Base-by-base conservation (phyloP, 768 basidiomycete species). In the Mrakia frigida region DNA sequence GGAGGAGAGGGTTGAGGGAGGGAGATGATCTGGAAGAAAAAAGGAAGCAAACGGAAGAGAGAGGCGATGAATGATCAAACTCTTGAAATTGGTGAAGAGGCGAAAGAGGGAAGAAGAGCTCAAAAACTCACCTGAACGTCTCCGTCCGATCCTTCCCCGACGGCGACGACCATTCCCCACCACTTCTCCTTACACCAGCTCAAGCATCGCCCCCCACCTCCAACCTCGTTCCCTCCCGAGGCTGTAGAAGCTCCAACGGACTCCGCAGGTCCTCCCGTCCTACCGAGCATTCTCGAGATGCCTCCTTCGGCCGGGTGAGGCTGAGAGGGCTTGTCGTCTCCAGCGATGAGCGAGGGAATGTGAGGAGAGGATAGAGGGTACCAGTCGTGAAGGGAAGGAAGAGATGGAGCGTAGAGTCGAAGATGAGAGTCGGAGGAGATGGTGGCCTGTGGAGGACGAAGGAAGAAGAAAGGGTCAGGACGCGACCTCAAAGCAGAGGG, bases 151-250 rank as follows among this genome's bases (percentile, higher is more conserved):
- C 94, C 94, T 73, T 88, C 88, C 2, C 89, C 88, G 0, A 89
- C 90, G 13, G 93, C 94, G 69, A 98, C 86, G 28, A 96, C 81
- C 81, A 94, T 92, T 2, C 96, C 96, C 94, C 94, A 97, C 83
- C 94, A 97, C 77, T 88, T 87, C 80, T 98, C 97, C 81, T 93
- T 93, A 83, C 95, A 98, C 94, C 95, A 99, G 11, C 91, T 91
- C 60, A 99, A 83, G 16, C 73, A 74, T 25, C 73, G 33, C 16
- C 73, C 73, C 0, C 73, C 73, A 23, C 73, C 73, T 56, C 31
- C 46, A 67, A 74, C 61, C n/a, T 63, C 73, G 33, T 65, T 43
- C 28, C 61, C 61, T 11, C 61, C 60, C 28, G 28, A 11, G 1
- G 5, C 61, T 16, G 39, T 33, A 3, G 41, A 13, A 18, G 31